Conservation (phyloP, 345 rosid genomes). For the Psidium guajava region DNA sequence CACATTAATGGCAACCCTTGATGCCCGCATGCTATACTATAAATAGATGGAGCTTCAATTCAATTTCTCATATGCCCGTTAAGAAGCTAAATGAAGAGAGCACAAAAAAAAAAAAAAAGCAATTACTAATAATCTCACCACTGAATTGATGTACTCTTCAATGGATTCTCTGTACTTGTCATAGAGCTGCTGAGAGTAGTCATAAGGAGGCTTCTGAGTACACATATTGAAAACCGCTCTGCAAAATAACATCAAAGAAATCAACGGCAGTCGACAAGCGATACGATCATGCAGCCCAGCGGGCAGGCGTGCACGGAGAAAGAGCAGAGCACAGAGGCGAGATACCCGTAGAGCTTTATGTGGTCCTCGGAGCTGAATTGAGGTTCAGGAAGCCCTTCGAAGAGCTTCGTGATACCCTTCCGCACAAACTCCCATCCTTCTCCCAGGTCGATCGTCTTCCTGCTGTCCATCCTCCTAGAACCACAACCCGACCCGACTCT, state of each 20-base stretch:
- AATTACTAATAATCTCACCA: conserved; percentile 14
- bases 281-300: not conserved
- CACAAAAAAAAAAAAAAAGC: not conserved
- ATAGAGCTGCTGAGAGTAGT: conserved; percentile 53
- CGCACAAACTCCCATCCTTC: not conserved
- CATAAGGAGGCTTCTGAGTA: conserved; percentile 61
- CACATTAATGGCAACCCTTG: not conserved
- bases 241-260: conserved; percentile 5
- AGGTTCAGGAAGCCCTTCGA: conserved; percentile 9
- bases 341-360: conserved; percentile 58
- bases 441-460: not conserved
- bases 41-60: not conserved
- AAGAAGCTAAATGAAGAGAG: not conserved
- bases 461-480: not conserved
- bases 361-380: conserved; percentile 46
- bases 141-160: conserved; percentile 38
- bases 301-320: not conserved
- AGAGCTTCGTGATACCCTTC: not conserved
- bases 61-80: not conserved
- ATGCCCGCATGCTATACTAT: not conserved
- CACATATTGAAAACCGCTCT: conserved; percentile 66
- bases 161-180: conserved; percentile 45
- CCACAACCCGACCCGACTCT: not conserved
- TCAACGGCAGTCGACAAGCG: not conserved
- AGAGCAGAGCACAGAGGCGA: not conserved